Conservation (phyloP, 2,329 filamentous ascomycete species). For the Phialophora macrospora region DNA sequence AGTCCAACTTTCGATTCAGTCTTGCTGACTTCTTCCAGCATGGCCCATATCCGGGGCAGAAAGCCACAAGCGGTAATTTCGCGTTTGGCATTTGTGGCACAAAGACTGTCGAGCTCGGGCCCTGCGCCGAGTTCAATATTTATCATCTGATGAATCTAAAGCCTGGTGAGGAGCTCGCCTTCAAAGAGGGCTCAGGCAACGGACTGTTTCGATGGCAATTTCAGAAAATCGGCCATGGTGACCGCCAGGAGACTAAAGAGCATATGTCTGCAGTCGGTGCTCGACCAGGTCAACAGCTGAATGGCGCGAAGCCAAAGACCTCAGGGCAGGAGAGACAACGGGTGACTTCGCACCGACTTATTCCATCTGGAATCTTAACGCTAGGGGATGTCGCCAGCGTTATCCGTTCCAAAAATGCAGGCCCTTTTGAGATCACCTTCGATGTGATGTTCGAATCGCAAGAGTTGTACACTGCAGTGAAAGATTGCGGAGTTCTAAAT, state of each 20-base stretch:
- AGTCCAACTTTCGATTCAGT: background rate
- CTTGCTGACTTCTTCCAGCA: constrained; percentile 47
- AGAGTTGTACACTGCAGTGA: constrained; percentile 35
- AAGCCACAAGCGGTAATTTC: constrained; percentile 59
- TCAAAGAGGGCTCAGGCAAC: background rate
- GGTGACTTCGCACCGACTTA: background rate
- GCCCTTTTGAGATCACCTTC: constrained; percentile 10
- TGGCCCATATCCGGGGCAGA: constrained; percentile 55
- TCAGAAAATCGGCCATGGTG: background rate
- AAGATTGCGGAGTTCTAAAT: constrained; percentile 1
- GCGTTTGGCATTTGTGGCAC: constrained; percentile 44
- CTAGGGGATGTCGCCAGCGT: constrained; percentile 10
- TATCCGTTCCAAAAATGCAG: constrained; percentile 11
- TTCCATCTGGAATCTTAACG: background rate
- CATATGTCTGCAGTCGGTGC: background rate
- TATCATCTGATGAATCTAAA: constrained; percentile 56
- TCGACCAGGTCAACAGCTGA: background rate
- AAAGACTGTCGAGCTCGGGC: constrained; percentile 46
- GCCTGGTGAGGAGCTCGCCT: constrained; percentile 39
- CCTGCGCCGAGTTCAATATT: constrained; percentile 51
- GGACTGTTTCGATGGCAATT: constrained; percentile 12
- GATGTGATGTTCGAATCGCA: constrained; percentile 3
- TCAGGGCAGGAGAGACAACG: background rate
- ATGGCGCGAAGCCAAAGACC: background rate
- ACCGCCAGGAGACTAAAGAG: background rate